Base-by-base conservation (phyloP, 257 asterid species). In the Fraxinus excelsior region DNA sequence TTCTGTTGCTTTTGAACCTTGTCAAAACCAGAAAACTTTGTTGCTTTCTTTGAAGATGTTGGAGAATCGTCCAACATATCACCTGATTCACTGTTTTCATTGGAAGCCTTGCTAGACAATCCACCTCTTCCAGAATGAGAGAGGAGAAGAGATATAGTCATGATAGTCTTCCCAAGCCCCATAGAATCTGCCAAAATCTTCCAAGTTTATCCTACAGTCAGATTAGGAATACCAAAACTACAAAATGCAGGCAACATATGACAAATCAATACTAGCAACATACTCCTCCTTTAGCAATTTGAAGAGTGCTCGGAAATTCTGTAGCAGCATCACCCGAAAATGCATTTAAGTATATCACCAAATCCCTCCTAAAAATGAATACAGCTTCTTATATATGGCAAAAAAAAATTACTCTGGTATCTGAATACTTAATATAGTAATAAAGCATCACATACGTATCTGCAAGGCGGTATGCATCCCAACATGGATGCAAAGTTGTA, bases 151-250 rank as follows among this genome's bases (percentile, higher is more conserved):
- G 99, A 78, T 81, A 95, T 82, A 44, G 98, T 88, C 99, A 95
- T 95, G 79, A 95, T 86, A 72, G 99, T 95, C 88, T 95, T 95
- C 82, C 99, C 99, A 71, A 95, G 97, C 81, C 99, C 99, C 99
- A 95, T 95, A 42, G 97, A 80, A 87, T 95, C 99, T 86, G 99
- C 99, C 89, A 93, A 84, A 82, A 95, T 95, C 99, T 94, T 77
- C 84, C 84, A 90, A 75, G 32, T 3, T 75, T 37, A 79, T 78
- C 74, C 84, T 77, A 73, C 18, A 80, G 77, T 86, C 85, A 87
- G 68, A 49, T 38, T 69, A 44, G 74, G 74, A 72, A 77, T 72
- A 32, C 56, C 53, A 60, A 64, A 26, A 70, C 42, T 79, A 40
- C 46, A 72, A 32, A 56, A 78, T 13, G 53, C 53, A 60, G 38